A percentile compares a stretch with the other conserved stretches of the same genome.
These are phyloP conservation scores for Phytophthora tentaculata DNA, from an alignment of 352 stramenopile genomes.

Conservation along the genomic window DNA sequence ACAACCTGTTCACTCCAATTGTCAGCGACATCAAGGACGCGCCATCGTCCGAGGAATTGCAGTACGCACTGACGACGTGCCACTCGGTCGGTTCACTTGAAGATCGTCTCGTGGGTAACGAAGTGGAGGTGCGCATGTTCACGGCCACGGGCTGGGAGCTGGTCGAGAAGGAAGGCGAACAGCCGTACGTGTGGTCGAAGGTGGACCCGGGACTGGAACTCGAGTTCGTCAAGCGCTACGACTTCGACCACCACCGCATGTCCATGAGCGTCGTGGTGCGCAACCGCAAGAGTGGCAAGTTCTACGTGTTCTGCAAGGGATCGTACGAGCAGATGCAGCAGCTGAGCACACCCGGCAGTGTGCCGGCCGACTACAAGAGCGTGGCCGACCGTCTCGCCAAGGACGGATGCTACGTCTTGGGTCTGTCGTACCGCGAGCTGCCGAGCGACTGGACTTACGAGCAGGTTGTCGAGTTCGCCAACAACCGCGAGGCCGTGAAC, in stretches of 20 bases:
- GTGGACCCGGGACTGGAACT: constrained; percentile 44
- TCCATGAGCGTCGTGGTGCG: constrained; percentile 91
- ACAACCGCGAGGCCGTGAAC: constrained; percentile 77
- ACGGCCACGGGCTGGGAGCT: constrained; percentile 61
- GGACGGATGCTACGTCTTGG: constrained; percentile 83
- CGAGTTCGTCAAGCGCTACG: constrained; percentile 89
- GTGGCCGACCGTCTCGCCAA: constrained; percentile 45
- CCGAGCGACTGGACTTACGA: constrained; percentile 40
- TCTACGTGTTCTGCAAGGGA: constrained; percentile 90
- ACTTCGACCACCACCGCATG: constrained; percentile 93
- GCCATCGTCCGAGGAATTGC: constrained; percentile 43
- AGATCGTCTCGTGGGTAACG: constrained; percentile 81
- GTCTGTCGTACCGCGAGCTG: constrained; percentile 52
- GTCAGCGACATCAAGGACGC: constrained; percentile 64
- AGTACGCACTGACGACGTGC: constrained; percentile 79
- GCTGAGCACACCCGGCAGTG: constrained; percentile 42
- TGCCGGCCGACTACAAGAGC: constrained; percentile 67
- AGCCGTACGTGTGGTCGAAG: constrained; percentile 49
- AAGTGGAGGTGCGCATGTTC: constrained; percentile 85
- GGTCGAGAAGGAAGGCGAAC: constrained; percentile 52
- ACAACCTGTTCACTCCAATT: constrained; percentile 32
- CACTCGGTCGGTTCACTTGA: constrained; percentile 82
- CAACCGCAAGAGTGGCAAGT: constrained; percentile 53
- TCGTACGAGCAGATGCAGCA: constrained; percentile 82
- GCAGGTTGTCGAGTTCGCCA: constrained; percentile 31